Percentiles rank a stretch among this genome's conserved stretches.
These are phyloP conservation scores for Marsdenia floribunda DNA, from an alignment of 257 asterid species.

Conservation along the genomic window DNA sequence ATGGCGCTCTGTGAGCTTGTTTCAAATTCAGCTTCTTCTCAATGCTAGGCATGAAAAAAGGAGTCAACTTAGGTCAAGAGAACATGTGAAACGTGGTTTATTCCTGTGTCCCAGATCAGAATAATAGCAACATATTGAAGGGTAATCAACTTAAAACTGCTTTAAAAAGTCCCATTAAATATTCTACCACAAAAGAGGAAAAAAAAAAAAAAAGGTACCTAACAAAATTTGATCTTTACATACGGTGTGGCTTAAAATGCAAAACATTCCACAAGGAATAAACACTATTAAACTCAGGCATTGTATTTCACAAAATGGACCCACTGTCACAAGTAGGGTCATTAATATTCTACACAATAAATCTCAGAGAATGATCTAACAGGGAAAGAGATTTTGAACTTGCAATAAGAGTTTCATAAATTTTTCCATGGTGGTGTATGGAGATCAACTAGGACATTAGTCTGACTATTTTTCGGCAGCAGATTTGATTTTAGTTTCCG, in stretches of 20 bases:
- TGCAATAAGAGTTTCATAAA: not conserved
- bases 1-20: not conserved
- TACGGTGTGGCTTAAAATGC: not conserved
- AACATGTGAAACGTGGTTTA: not conserved
- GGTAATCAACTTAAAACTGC: not conserved
- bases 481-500: constrained; percentile 13
- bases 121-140: not conserved
- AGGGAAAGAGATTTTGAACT: not conserved
- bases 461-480: not conserved
- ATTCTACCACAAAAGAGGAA: not conserved
- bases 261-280: not conserved
- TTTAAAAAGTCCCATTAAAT: not conserved
- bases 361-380: not conserved
- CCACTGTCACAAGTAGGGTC: not conserved
- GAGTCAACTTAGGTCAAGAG: not conserved
- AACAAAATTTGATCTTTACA: not conserved
- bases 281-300: not conserved
- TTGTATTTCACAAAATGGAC: not conserved
- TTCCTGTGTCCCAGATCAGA: not conserved
- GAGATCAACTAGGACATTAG: not conserved
- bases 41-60: not conserved
- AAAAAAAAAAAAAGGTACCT: too few relatives aligned
- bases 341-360: not conserved
- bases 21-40: not conserved
- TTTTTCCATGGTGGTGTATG: not conserved